A percentile compares a stretch with the other conserved stretches of the same genome.
Conservation (phyloP, 306 rosid species). For the Rubus parviflorus region DNA sequence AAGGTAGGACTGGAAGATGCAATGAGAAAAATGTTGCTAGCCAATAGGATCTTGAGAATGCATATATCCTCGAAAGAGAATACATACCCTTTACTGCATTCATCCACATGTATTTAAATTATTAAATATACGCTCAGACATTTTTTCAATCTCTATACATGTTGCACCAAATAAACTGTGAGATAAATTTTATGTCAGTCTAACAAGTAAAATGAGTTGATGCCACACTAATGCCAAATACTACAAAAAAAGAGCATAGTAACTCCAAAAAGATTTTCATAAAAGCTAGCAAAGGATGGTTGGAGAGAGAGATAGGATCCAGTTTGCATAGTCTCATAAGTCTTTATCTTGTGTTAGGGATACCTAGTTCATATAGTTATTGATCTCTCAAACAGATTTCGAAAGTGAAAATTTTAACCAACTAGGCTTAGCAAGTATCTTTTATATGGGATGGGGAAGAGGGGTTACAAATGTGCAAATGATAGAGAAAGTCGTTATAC, state of each 20-base stretch:
- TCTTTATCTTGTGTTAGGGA: background rate
- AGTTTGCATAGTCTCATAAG: background rate
- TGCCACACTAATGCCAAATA: background rate
- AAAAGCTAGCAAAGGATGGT: background rate
- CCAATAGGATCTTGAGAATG: background rate
- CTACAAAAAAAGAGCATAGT: background rate
- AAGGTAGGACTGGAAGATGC: background rate
- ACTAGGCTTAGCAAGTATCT: background rate
- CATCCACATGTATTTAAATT: background rate
- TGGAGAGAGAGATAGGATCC: background rate
- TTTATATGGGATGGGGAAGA: background rate
- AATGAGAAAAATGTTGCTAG: background rate
- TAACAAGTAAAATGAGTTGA: background rate
- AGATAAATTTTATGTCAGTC: background rate
- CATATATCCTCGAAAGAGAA: background rate
- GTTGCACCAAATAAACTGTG: background rate
- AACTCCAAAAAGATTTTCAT: background rate
- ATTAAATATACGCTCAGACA: background rate
- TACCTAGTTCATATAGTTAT: background rate
- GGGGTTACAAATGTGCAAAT: background rate
- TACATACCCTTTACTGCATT: background rate
- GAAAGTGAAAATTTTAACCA: background rate
- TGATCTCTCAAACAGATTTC: background rate
- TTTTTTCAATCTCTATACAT: background rate
- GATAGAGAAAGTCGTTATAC: conserved; percentile 27